phyloP scores from a whole-genome alignment of 2,329 filamentous ascomycete species.

The Teratosphaeria viscida region DNA sequence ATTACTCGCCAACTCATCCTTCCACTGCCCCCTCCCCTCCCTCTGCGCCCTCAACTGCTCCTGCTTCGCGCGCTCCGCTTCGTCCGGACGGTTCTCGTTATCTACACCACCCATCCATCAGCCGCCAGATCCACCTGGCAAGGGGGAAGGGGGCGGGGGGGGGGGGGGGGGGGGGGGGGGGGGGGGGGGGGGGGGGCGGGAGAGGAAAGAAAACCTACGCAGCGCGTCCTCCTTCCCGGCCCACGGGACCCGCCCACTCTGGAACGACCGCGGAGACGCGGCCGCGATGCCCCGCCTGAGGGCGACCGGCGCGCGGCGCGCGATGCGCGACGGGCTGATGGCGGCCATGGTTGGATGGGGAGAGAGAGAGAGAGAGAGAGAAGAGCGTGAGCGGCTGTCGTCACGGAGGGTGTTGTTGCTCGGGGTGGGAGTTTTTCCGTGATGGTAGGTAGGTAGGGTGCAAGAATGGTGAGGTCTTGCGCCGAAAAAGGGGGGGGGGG shows the following conservation, averaged over 20 bases:
- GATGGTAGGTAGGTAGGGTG: neutral
- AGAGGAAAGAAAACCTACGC: constrained; percentile 26
- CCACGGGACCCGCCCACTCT: constrained; percentile 25
- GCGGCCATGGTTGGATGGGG: constrained; percentile 3
- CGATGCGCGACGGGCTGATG: constrained; percentile 11
- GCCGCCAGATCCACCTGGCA: too few relatives aligned
- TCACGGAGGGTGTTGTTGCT: neutral
- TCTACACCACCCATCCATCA: constrained; percentile 18
- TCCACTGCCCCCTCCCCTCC: constrained; percentile 62
- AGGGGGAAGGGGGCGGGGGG: too few relatives aligned
- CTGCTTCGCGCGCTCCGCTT: constrained; percentile 50
- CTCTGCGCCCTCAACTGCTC: constrained; percentile 42
- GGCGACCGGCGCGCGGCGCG: constrained; percentile 20
- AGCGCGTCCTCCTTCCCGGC: constrained; percentile 36
- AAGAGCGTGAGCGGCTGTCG: neutral
- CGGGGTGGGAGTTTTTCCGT: neutral
- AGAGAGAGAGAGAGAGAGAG: neutral
- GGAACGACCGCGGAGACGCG: constrained; percentile 21
- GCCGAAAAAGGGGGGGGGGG: neutral
- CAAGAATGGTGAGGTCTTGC: neutral
- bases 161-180: too few relatives aligned
- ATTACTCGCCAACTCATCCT: constrained; percentile 64
- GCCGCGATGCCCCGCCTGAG: constrained; percentile 15
- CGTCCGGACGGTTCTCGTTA: constrained; percentile 32
- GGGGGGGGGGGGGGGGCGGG: too few relatives aligned